Evolutionary conservation across 2,329 filamentous ascomycete species (phyloP).

Genomic region (Colletotrichum cordylinicola): DNA sequence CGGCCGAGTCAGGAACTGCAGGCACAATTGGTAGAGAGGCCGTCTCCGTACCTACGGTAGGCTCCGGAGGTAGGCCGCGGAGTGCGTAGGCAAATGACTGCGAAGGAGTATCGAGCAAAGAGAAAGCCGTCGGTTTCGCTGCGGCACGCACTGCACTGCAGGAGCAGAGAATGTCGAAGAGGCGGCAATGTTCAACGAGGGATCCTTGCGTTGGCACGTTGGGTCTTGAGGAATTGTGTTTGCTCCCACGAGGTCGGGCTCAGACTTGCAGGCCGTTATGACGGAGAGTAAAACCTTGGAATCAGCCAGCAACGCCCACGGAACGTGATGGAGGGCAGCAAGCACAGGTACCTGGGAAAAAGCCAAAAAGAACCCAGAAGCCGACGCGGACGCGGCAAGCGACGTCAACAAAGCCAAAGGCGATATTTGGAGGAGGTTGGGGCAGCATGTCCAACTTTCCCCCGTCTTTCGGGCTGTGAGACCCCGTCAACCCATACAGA

Average conservation of each 20-base stretch:
- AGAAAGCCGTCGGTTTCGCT: neutral
- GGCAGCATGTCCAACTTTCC: neutral
- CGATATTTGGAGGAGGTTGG: conserved; percentile 15
- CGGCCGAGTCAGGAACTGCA: neutral
- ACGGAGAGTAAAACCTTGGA: neutral
- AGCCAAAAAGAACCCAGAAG: neutral
- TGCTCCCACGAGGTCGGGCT: conserved; percentile 11
- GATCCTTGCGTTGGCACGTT: neutral
- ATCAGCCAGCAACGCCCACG: neutral
- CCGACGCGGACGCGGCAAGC: neutral
- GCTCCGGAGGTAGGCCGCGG: neutral
- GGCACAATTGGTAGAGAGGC: neutral
- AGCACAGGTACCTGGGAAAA: neutral
- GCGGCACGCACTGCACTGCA: neutral
- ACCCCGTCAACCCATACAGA: neutral
- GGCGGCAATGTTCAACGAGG: neutral
- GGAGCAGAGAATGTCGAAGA: neutral
- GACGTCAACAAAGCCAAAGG: neutral
- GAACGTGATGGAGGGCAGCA: neutral
- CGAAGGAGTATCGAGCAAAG: neutral
- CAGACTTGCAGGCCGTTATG: conserved; percentile 10
- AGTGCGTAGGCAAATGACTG: neutral
- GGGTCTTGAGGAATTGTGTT: neutral
- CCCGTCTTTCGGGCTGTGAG: neutral
- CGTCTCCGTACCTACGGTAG: neutral